A percentile compares a stretch with the other conserved stretches of the same genome.
Conservation (phyloP, 208 protist species). For the Tritrichomonas musculus region DNA sequence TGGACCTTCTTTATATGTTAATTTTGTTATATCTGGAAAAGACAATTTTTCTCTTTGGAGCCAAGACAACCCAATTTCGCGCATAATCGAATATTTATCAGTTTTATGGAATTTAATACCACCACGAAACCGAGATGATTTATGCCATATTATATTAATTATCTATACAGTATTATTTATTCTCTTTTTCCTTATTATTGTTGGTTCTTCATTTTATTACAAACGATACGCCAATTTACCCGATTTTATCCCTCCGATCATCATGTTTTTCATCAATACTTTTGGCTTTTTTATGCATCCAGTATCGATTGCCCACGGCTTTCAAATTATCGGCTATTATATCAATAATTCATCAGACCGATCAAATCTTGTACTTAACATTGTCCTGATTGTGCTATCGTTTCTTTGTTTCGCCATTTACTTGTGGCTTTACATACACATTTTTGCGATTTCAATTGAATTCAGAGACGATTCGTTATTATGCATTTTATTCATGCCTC, state of each 20-base stretch:
- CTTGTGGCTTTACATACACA: too few species aligned
- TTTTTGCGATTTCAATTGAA: too few species aligned
- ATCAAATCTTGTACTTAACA: too few species aligned
- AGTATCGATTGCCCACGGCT: background rate
- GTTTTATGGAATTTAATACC: background rate
- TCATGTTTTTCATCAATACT: background rate
- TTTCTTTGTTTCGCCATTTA: too few species aligned
- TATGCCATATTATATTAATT: background rate
- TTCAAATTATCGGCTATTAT: too few species aligned
- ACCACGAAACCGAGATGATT: background rate
- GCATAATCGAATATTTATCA: background rate
- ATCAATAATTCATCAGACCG: too few species aligned
- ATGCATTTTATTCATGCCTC: too few species aligned
- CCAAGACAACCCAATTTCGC: background rate
- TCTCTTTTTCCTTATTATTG: background rate
- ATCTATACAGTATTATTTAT: background rate
- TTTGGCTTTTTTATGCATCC: background rate
- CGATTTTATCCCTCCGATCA: background rate
- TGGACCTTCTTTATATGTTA: background rate
- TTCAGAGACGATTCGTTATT: too few species aligned
- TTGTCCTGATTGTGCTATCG: too few species aligned
- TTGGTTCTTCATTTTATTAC: background rate
- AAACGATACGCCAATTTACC: background rate
- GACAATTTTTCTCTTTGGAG: background rate
- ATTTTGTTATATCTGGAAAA: too few species aligned